phyloP scores from a whole-genome alignment of 2,329 filamentous ascomycete genomes.

The Ophiocordyceps australis region DNA sequence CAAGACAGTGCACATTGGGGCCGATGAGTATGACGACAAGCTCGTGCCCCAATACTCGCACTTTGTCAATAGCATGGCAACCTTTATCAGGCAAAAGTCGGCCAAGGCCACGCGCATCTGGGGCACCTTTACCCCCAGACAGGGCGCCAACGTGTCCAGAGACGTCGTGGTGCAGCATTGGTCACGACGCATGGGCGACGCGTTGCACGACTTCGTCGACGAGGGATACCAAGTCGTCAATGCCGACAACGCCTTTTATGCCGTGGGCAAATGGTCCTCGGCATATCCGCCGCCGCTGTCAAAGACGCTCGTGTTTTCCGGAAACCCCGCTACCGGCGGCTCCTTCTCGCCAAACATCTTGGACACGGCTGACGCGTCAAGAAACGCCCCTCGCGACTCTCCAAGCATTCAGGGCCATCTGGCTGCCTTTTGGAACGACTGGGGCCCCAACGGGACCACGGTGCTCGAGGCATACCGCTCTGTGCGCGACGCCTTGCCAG shows the following conservation, averaged over 20 bases:
- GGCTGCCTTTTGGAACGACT: background rate
- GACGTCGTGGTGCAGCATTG: constrained; percentile 18
- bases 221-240: constrained; percentile 8
- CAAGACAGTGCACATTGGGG: constrained; percentile 35
- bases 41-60: constrained; percentile 28
- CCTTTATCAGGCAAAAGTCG: constrained; percentile 21
- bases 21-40: constrained; percentile 32
- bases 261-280: constrained; percentile 10
- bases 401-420: no score
- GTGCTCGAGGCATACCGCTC: no score
- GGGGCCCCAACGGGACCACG: background rate
- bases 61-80: constrained; percentile 23
- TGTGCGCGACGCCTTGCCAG: background rate
- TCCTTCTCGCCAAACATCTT: no score
- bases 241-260: constrained; percentile 8
- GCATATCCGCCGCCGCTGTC: background rate
- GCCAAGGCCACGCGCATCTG: constrained; percentile 31
- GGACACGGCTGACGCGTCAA: no score
- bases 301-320: background rate
- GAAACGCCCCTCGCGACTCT: no score
- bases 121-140: constrained; percentile 20
- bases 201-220: constrained; percentile 5
- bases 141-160: constrained; percentile 3
- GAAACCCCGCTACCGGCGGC: background rate
- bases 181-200: constrained; percentile 6